These are phyloP conservation scores for Phaeosphaeria sp. DNA, from an alignment of 2,329 filamentous ascomycete genomes.

Conservation along the genomic window DNA sequence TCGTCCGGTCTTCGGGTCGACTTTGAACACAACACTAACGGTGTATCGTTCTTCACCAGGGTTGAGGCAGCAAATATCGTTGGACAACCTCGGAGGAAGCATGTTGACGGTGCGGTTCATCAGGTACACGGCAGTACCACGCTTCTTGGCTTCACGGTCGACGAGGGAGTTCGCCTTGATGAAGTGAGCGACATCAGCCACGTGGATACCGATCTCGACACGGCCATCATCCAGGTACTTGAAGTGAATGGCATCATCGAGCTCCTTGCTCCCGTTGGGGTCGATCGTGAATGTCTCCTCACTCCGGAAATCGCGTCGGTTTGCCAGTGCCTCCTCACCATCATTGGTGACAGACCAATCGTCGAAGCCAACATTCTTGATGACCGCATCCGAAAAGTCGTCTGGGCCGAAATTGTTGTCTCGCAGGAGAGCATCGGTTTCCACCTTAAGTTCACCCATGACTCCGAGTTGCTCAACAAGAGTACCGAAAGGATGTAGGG, in stretches of 20 bases:
- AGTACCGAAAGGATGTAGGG: slow-evolving; percentile 97
- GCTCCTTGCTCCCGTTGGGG: slow-evolving; percentile 82
- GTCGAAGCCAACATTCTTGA: slow-evolving; percentile 89
- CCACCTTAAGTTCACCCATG: slow-evolving; percentile 96
- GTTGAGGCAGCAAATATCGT: slow-evolving; percentile 84
- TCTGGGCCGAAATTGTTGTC: slow-evolving; percentile 99
- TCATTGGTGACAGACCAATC: slow-evolving; percentile 90
- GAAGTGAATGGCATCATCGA: slow-evolving; percentile 92
- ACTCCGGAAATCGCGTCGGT: slow-evolving; percentile 86
- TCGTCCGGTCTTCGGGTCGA: slow-evolving; percentile 79
- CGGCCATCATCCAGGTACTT: slow-evolving; percentile 83
- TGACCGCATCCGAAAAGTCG: slow-evolving; percentile 94
- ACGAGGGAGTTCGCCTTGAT: slow-evolving; percentile 95
- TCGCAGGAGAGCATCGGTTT: slow-evolving; percentile 93
- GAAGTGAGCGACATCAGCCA: slow-evolving; percentile 94
- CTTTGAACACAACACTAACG: slow-evolving; percentile 90
- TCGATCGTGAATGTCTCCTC: slow-evolving; percentile 93
- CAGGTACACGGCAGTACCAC: slow-evolving; percentile 92
- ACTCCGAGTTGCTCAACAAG: slow-evolving; percentile 95
- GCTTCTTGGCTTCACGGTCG: slow-evolving; percentile 96
- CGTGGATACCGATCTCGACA: slow-evolving; percentile 93
- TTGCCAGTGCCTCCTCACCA: slow-evolving; percentile 73
- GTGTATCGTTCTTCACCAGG: slow-evolving; percentile 90
- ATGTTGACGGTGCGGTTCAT: slow-evolving; percentile 88
- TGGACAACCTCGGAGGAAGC: slow-evolving; percentile 83